Percentiles rank a stretch among this genome's conserved stretches.
These are phyloP conservation scores for Trichoderma asperelloides DNA, from an alignment of 495 filamentous ascomycete species.

Conservation along the genomic window DNA sequence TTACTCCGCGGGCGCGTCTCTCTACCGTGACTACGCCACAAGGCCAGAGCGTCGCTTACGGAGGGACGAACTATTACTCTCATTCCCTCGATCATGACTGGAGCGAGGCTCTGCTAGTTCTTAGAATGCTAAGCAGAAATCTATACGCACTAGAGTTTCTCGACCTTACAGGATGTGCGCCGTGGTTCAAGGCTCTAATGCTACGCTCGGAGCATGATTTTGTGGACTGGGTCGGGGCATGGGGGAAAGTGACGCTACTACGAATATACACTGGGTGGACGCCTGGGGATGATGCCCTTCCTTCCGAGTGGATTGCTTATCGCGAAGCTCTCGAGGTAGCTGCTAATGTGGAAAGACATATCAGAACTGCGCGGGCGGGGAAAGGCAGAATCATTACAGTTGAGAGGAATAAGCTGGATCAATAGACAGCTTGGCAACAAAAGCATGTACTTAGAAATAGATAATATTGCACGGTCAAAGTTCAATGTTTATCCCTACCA, in stretches of 20 bases:
- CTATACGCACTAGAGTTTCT: conserved; percentile 70
- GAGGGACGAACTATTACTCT: conserved; percentile 58
- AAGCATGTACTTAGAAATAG: background rate
- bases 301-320: conserved; percentile 15
- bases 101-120: conserved; percentile 57
- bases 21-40: conserved; percentile 35
- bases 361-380: conserved; percentile 24
- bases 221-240: conserved; percentile 36
- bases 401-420: conserved; percentile 22
- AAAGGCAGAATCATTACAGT: conserved; percentile 32
- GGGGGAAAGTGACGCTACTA: conserved; percentile 35
- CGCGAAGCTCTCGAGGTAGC: conserved; percentile 23
- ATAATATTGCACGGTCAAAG: background rate
- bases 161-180: conserved; percentile 67
- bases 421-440: background rate
- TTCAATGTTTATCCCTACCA: background rate
- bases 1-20: conserved; percentile 54
- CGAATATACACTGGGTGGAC: conserved; percentile 28
- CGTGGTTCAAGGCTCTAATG: conserved; percentile 57
- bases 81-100: conserved; percentile 56
- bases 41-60: conserved; percentile 39
- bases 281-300: conserved; percentile 16
- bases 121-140: conserved; percentile 56
- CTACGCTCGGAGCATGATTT: conserved; percentile 20
- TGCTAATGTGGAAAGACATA: conserved; percentile 28